Conservation (phyloP, 148 eudicot genomes). For the Vaccinium myrtillus region DNA sequence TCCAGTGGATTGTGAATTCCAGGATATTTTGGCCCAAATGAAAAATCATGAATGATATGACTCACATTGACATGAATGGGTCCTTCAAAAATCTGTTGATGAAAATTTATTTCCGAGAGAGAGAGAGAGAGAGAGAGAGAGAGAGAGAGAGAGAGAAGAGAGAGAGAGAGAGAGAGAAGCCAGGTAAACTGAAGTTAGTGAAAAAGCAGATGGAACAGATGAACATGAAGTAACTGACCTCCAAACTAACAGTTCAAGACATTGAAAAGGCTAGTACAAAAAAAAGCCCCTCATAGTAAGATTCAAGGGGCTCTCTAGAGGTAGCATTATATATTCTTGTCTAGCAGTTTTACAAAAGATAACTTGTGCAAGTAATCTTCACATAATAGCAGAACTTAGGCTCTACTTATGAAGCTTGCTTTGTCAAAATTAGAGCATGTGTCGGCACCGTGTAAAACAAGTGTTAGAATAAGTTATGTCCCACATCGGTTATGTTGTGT, state of each 20-base stretch:
- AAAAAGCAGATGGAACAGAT: constrained; percentile 4
- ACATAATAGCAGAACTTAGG: not conserved
- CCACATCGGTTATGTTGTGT: too few relatives aligned
- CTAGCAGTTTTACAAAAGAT: not conserved
- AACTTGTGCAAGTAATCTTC: not conserved
- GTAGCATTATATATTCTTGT: not conserved
- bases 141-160: too few relatives aligned
- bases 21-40: constrained; percentile 97
- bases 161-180: not conserved
- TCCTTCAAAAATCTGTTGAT: constrained; percentile 82
- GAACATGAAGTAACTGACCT: not conserved
- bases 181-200: not conserved
- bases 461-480: too few relatives aligned
- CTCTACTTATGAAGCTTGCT: not conserved
- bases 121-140: not conserved
- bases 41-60: constrained; percentile 88
- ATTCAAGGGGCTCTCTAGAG: constrained; percentile 9
- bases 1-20: constrained; percentile 96
- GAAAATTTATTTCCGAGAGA: not conserved
- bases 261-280: constrained; percentile 4
- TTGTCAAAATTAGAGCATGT: not conserved
- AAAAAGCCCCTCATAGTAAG: not conserved
- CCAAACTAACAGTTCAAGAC: not conserved
- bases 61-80: constrained; percentile 92
- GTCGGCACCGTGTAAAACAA: not conserved